Base-by-base conservation (phyloP, 2,329 filamentous ascomycete species). In the Pyrenophora graminea region DNA sequence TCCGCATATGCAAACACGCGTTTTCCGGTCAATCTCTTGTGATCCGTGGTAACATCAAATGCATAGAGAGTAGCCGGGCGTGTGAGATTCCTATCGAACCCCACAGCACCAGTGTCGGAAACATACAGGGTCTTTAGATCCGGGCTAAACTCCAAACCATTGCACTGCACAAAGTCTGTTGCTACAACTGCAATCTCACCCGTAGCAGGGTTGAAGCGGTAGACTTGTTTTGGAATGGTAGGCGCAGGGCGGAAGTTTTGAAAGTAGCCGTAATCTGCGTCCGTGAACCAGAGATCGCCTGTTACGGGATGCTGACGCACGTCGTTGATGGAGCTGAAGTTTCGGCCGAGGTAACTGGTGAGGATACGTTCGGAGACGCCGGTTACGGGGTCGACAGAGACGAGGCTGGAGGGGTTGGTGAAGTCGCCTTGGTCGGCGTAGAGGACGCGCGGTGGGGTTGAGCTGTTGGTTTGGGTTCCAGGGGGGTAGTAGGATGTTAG, bases 1-100 rank as follows among this genome's bases (percentile, higher is more conserved):
- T 80, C 76, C 2, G 76, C 73, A 53, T 79, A 85, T 0, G 85
- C 83, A 61, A 88, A 88, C 0, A 79, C 76, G 48, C 69, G 57
- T 1, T 75, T 58, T 45, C 74, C 72, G 10, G 59, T 44, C 38
- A 79, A 46, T 2, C 61, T 53, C 58, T 72, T 74, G 19, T 61
- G 61, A 50, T 74, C 68, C 36, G 73, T 67, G 1, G 68, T 67
- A 19, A 78, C 53, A 39, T 78, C 74, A 43, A 70, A 79, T 0
- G 74, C 72, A 43, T 78, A 79, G 18, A 79, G 72, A 0, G 72
- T 72, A 0, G 73, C 70, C 2, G 76, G 76, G 1, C 69, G 62
- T 1, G 75, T 76, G 13, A 64, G 38, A 45, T 79, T 75, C 12
- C 58, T 51, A 17, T 25, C 53, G 33, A 68, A 61, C 6, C 63